A percentile compares a stretch with the other conserved stretches of the same genome.
These are phyloP conservation scores for Pseudoneurospora amorphoporcata DNA, from an alignment of 495 filamentous ascomycete species.

Conservation along the genomic window DNA sequence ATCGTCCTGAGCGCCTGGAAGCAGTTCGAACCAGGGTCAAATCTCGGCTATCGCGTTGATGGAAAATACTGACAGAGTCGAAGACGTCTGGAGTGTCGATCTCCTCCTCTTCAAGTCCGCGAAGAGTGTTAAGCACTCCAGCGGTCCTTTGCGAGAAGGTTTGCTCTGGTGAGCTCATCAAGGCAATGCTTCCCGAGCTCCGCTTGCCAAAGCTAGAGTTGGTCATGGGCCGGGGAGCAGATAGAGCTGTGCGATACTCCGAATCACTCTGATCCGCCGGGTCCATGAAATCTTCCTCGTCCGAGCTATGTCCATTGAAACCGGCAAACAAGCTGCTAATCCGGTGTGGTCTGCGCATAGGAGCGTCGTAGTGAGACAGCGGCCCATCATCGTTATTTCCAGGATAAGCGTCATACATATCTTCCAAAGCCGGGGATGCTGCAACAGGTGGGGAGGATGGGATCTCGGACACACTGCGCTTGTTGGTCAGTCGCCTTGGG, in stretches of 20 bases:
- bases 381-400: slow-evolving; percentile 80
- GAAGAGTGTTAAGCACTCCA: slow-evolving; percentile 14
- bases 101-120: slow-evolving; percentile 10
- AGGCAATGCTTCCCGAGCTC: slow-evolving; percentile 13
- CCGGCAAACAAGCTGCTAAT: slow-evolving; percentile 81
- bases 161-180: slow-evolving; percentile 23
- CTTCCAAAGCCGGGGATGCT: slow-evolving; percentile 15
- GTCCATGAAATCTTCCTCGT: slow-evolving; percentile 49
- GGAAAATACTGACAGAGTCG: slow-evolving; percentile 15
- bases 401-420: slow-evolving; percentile 57
- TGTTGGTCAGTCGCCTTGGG: slow-evolving; percentile 37
- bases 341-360: slow-evolving; percentile 57
- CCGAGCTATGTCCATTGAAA: slow-evolving; percentile 51
- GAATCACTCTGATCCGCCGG: slow-evolving; percentile 49
- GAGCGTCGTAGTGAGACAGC: slow-evolving; percentile 48
- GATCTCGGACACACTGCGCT: slow-evolving; percentile 34
- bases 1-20: slow-evolving; percentile 22
- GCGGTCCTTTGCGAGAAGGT: slow-evolving; percentile 12
- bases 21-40: slow-evolving; percentile 16
- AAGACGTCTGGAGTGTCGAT: slow-evolving; percentile 11
- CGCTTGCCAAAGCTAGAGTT: slow-evolving; percentile 27
- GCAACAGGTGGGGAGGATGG: slow-evolving; percentile 36
- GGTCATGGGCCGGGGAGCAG: slow-evolving; percentile 43
- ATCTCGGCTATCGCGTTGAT: slow-evolving; percentile 21
- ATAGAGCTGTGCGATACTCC: slow-evolving; percentile 53